Percentiles rank a stretch among this genome's conserved stretches.
Evolutionary conservation across 192 early-diverging fungal species (phyloP).

Genomic region (Lunasporangiospora selenospora): DNA sequence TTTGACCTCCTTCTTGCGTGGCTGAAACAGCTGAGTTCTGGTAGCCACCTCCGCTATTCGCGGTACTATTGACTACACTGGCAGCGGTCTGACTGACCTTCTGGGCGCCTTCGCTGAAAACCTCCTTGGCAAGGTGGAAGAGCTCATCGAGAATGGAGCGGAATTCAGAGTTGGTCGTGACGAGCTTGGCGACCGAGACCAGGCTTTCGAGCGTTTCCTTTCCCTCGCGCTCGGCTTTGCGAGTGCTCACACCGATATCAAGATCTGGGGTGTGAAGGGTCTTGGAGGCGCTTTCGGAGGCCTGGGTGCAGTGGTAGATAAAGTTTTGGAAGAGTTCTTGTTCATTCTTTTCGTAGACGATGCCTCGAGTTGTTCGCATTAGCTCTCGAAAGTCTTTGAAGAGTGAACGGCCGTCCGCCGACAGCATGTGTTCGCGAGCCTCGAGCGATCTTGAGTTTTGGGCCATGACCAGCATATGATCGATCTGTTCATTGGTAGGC

Average conservation of each 20-base stretch:
- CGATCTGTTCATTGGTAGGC: conserved; percentile 51
- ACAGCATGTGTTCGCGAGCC: conserved; percentile 48
- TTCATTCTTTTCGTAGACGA: conserved; percentile 45
- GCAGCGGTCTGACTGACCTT: conserved; percentile 21
- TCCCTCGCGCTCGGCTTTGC: conserved; percentile 21
- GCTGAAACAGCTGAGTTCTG: conserved; percentile 2
- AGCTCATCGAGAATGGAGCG: conserved; percentile 40
- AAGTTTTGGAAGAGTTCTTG: conserved; percentile 52
- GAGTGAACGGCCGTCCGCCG: conserved; percentile 40
- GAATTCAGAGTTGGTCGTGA: conserved; percentile 50
- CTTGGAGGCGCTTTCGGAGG: conserved; percentile 7
- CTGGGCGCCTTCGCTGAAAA: conserved; percentile 28
- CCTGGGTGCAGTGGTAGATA: conserved; percentile 45
- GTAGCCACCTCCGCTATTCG: neutral
- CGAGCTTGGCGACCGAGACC: conserved; percentile 40
- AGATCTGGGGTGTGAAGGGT: conserved; percentile 8
- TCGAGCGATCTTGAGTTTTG: conserved; percentile 24
- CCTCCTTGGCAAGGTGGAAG: conserved; percentile 38
- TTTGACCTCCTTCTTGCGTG: neutral
- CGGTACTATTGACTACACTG: neutral
- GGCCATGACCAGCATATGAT: conserved; percentile 32
- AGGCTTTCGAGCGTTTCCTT: conserved; percentile 29
- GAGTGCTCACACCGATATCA: conserved; percentile 7
- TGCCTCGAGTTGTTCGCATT: conserved; percentile 29
- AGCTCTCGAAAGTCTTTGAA: conserved; percentile 49